Conservation (phyloP, 2,329 filamentous ascomycete species). For the Claviceps lovelessii region DNA sequence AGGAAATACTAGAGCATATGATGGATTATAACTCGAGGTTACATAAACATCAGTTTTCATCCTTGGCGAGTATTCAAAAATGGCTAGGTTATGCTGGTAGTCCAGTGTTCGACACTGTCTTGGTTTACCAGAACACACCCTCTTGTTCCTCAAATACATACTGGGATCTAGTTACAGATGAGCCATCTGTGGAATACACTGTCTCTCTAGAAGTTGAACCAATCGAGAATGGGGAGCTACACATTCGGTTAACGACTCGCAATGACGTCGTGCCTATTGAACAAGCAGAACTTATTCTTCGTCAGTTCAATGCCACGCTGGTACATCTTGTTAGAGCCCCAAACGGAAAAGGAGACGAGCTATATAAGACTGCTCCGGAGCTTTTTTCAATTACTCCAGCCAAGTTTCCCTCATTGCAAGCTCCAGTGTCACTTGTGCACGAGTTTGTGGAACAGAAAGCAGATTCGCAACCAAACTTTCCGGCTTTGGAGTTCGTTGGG, state of each 20-base stretch:
- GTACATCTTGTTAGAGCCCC: conserved; percentile 39
- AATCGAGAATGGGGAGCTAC: conserved; percentile 28
- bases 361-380: conserved; percentile 17
- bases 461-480: conserved; percentile 36
- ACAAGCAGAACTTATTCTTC: conserved; percentile 53
- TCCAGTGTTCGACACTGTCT: conserved; percentile 67
- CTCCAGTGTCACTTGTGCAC: conserved; percentile 51
- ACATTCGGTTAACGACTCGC: conserved; percentile 52
- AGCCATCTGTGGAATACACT: conserved; percentile 60
- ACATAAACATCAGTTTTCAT: conserved; percentile 56
- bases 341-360: conserved; percentile 24
- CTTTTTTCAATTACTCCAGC: conserved; percentile 56
- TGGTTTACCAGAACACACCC: conserved; percentile 61
- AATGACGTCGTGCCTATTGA: conserved; percentile 48
- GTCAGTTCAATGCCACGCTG: conserved; percentile 59
- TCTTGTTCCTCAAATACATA: conserved; percentile 15
- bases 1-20: conserved; percentile 44
- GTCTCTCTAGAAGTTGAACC: conserved; percentile 70
- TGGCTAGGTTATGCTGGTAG: conserved; percentile 52
- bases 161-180: conserved; percentile 52
- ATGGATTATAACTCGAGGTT: conserved; percentile 51
- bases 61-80: conserved; percentile 57
- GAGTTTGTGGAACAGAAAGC: conserved; percentile 61
- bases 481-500: conserved; percentile 63
- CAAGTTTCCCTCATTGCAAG: conserved; percentile 38